phyloP scores from a whole-genome alignment of 2,329 filamentous ascomycete species.

The Hypoxylon sp. region DNA sequence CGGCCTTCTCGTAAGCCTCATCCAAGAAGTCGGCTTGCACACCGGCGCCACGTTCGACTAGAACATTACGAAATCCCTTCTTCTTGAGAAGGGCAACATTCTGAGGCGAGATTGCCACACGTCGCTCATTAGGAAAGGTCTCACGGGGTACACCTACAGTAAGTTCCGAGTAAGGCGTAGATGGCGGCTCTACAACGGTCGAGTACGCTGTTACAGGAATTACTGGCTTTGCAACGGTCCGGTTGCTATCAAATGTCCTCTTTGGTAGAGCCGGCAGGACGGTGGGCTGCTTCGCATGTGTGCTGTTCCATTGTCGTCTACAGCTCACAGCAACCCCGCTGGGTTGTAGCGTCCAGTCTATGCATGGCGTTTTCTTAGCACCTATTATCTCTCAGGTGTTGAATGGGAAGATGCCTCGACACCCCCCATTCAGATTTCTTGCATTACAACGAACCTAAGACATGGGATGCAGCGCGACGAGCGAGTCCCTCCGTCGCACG shows the following conservation, averaged over 20 bases:
- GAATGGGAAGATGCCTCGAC: conserved; percentile 23
- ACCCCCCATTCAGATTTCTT: conserved; percentile 26
- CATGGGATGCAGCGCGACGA: conserved; percentile 47
- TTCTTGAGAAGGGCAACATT: conserved; percentile 87
- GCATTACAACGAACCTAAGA: conserved; percentile 52
- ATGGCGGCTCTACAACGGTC: conserved; percentile 57
- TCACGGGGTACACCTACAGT: conserved; percentile 86
- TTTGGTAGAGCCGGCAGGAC: conserved; percentile 51
- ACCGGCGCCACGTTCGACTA: conserved; percentile 87
- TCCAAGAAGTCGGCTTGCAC: conserved; percentile 82
- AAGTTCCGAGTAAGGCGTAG: conserved; percentile 77
- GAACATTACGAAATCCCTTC: conserved; percentile 83
- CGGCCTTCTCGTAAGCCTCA: conserved; percentile 81
- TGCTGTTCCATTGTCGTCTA: conserved; percentile 52
- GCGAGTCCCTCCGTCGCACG: conserved; percentile 49
- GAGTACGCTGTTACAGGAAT: conserved; percentile 53
- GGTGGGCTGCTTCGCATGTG: conserved; percentile 49
- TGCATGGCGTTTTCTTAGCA: conserved; percentile 48
- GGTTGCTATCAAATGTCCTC: conserved; percentile 39
- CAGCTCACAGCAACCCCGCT: conserved; percentile 38
- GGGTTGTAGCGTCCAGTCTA: conserved; percentile 48
- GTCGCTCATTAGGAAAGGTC: conserved; percentile 82
- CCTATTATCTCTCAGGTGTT: conserved; percentile 32
- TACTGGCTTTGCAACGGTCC: conserved; percentile 40
- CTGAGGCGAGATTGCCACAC: conserved; percentile 86